Evolutionary conservation across 1,284 basidiomycete species (phyloP).

Genomic region (Rhodotorula glutinis): DNA sequence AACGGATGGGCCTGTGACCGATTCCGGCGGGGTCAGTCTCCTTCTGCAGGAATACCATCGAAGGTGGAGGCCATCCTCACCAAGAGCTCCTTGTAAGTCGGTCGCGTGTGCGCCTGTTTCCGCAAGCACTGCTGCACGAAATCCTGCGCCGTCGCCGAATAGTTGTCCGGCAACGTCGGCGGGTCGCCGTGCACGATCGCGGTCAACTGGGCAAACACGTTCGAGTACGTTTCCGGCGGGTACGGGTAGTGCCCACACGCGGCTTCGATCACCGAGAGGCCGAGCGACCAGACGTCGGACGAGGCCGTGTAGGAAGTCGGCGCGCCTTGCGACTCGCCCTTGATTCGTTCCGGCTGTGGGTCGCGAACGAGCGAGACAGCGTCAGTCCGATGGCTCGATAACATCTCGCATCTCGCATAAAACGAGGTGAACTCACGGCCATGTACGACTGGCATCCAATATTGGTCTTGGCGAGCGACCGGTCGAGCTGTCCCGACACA

Average conservation of each 20-base stretch:
- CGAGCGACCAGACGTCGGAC: slow-evolving; percentile 98
- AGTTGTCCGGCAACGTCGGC: slow-evolving; percentile 63
- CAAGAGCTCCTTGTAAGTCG: slow-evolving; percentile 79
- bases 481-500: slow-evolving; percentile 94
- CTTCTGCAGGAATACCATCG: too few species aligned
- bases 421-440: slow-evolving; percentile 78
- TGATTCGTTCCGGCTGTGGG: slow-evolving; percentile 90
- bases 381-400: too few species aligned
- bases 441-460: slow-evolving; percentile 99
- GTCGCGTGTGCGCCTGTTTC: slow-evolving; percentile 72
- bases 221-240: slow-evolving; percentile 95
- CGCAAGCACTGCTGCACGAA: slow-evolving; percentile 59
- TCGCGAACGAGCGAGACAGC: too few species aligned
- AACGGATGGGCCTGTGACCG: slow-evolving; percentile 62
- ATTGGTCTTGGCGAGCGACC: slow-evolving; percentile 94
- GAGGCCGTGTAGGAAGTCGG: slow-evolving; percentile 90
- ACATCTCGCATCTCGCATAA: too few species aligned
- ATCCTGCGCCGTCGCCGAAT: slow-evolving; percentile 49
- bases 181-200: slow-evolving; percentile 94
- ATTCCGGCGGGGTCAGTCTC: too few species aligned
- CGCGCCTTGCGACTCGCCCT: slow-evolving; percentile 84
- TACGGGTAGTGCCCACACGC: slow-evolving; percentile 91
- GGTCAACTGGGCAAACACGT: slow-evolving; percentile 92
- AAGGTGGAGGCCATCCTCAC: too few species aligned
- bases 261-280: slow-evolving; percentile 90